A percentile compares a stretch with the other conserved stretches of the same genome.
phyloP scores from a whole-genome alignment of 2,329 filamentous ascomycete species.

The Colletotrichum liriopes region DNA sequence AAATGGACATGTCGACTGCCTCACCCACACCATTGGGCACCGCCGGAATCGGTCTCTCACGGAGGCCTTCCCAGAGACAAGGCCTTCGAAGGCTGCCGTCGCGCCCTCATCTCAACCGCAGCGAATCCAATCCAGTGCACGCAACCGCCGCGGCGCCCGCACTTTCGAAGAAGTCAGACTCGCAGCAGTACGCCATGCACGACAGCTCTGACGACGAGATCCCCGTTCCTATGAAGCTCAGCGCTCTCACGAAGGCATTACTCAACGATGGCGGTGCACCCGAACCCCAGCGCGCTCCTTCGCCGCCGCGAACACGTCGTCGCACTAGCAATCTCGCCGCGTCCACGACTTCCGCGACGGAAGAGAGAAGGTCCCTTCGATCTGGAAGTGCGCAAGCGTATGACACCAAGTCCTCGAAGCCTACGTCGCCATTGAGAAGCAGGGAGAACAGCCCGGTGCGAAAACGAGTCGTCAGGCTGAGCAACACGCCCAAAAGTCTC shows the following conservation, averaged over 20 bases:
- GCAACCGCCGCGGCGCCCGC: constrained; percentile 45
- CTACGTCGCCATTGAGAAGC: constrained; percentile 62
- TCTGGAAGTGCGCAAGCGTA: constrained; percentile 63
- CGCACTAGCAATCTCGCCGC: constrained; percentile 64
- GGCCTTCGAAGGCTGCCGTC: constrained; percentile 66
- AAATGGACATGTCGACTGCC: constrained; percentile 63
- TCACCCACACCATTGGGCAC: constrained; percentile 71
- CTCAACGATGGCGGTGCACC: constrained; percentile 75
- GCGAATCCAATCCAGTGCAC: constrained; percentile 61
- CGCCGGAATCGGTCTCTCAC: constrained; percentile 59
- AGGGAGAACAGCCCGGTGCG: constrained; percentile 68
- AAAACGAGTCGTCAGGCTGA: constrained; percentile 72
- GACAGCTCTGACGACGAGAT: constrained; percentile 98
- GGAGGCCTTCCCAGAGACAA: constrained; percentile 72
- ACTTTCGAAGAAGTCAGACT: constrained; percentile 52
- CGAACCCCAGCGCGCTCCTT: constrained; percentile 58
- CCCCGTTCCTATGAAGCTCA: constrained; percentile 92
- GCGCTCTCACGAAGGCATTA: constrained; percentile 90
- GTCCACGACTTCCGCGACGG: constrained; percentile 59
- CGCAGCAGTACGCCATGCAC: constrained; percentile 70
- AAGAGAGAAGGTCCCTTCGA: constrained; percentile 63
- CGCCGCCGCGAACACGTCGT: constrained; percentile 65
- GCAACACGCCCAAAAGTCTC: constrained; percentile 64
- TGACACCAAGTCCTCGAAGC: constrained; percentile 56
- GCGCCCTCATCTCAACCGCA: constrained; percentile 61